Base-by-base conservation (phyloP, 2,329 filamentous ascomycete species). In the Pseudofabraea citricarpa region DNA sequence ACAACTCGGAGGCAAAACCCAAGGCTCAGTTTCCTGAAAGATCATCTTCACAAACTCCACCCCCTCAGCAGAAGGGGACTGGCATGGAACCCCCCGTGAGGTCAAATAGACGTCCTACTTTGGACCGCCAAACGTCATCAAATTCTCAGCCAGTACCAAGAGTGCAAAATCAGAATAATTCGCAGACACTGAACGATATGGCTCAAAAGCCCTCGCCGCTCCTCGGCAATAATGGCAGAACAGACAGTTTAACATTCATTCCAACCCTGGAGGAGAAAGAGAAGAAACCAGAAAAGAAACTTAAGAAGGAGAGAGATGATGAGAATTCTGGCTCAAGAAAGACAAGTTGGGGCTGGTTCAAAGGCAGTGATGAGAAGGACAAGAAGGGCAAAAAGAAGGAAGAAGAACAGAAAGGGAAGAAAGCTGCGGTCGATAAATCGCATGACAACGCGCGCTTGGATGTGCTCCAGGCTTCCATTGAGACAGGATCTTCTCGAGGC, bases 361-460 rank as follows among this genome's bases (percentile, higher is more conserved):
- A 82, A 54, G 75, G 90, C 23, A 74, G 76, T 32, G 87, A 91
- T 43, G 85, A 90, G 47, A 84, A 83, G 55, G 79, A 85, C 24
- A 85, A 83, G 46, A 85, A 85, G 53, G 80, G 83, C 51, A 81
- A 78, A 58, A 75, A 77, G 43, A 74, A 76, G 52, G 75, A 79
- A 40, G 76, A 77, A 20, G 77, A 69, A 23, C 72, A 75, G 41
- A 75, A 76, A 38, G 76, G 66, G 18, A 68, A 90, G 84, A 61
- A 83, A 83, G 55, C 75, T 88, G 67, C 71, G 8, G 63, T 66
- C 1, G 71, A 86, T 52, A 80, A 77, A 54, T 64, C 69, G 1
- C 83, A 90, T 51, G 90, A 95, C 56, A 90, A 83, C 54, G 84
- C 86, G 16, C 81, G 91, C 22, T 72, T 96, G 21, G 91, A 97